phyloP scores from a whole-genome alignment of 495 filamentous ascomycete genomes.

The Lophium mytilinum region DNA sequence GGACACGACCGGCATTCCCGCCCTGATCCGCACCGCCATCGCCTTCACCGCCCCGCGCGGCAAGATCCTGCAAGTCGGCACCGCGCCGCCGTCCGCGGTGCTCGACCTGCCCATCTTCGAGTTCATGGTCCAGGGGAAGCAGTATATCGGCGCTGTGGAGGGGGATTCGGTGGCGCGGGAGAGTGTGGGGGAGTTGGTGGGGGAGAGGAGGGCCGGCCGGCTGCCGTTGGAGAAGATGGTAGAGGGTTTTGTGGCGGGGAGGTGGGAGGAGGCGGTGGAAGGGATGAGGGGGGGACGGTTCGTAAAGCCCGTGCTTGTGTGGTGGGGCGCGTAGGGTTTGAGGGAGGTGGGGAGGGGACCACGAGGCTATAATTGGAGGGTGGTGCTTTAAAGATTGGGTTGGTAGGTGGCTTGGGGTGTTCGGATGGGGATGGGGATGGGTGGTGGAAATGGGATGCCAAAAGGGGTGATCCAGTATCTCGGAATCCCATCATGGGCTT shows the following conservation, averaged over 20 bases:
- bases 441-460: too few species aligned
- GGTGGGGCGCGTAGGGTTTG: slow-evolving; percentile 4
- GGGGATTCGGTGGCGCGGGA: not conserved
- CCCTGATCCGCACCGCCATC: slow-evolving; percentile 19
- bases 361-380: too few species aligned
- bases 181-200: slow-evolving; percentile 19
- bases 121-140: not conserved
- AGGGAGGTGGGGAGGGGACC: too few species aligned
- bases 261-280: slow-evolving; percentile 46
- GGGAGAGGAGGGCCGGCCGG: slow-evolving; percentile 30
- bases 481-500: too few species aligned
- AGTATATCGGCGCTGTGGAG: not conserved
- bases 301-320: slow-evolving; percentile 29
- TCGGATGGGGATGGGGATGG: too few species aligned
- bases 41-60: slow-evolving; percentile 20
- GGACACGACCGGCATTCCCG: slow-evolving; percentile 25
- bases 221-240: slow-evolving; percentile 29
- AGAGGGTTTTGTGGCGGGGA: slow-evolving; percentile 53
- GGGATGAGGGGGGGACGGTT: slow-evolving; percentile 36
- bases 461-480: too few species aligned
- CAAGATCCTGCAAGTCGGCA: slow-evolving; percentile 26
- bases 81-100: slow-evolving; percentile 15
- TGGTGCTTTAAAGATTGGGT: too few species aligned
- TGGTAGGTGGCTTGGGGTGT: too few species aligned
- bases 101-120: not conserved